Evolutionary conservation across 805 yeast genomes (phyloP).

Genomic region (Candida maris): DNA sequence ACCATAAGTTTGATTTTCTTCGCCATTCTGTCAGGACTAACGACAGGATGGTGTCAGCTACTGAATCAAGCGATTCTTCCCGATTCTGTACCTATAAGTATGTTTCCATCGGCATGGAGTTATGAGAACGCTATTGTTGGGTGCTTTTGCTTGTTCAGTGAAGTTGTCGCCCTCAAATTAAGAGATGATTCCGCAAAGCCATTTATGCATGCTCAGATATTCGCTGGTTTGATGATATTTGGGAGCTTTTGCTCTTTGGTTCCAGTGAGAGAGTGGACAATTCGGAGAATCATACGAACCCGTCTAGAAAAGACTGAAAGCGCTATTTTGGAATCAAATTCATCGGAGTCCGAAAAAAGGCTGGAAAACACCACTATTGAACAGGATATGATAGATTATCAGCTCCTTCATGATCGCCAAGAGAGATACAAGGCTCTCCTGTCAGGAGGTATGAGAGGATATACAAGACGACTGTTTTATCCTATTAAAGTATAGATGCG

Average conservation of each 20-base stretch:
- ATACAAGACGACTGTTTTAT: slow-evolving; percentile 19
- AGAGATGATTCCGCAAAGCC: slow-evolving; percentile 33
- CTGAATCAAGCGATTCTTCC: slow-evolving; percentile 28
- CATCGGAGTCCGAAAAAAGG: slow-evolving; percentile 1
- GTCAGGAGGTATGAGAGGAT: slow-evolving; percentile 10
- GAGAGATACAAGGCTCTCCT: slow-evolving; percentile 18
- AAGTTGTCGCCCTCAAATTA: slow-evolving; percentile 29
- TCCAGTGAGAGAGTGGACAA: slow-evolving; percentile 50
- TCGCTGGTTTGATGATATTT: slow-evolving; percentile 50
- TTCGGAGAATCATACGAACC: slow-evolving; percentile 33
- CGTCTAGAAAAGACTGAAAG: slow-evolving; percentile 14
- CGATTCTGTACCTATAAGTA: slow-evolving; percentile 25
- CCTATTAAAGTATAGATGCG: slow-evolving; percentile 21
- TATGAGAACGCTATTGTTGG: slow-evolving; percentile 26
- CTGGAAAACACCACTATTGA: neutral
- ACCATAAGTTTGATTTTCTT: slow-evolving; percentile 32
- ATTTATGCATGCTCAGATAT: slow-evolving; percentile 56
- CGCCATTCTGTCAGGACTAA: slow-evolving; percentile 39
- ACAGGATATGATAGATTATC: slow-evolving; percentile 1
- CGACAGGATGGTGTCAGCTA: slow-evolving; percentile 42
- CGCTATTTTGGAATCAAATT: neutral
- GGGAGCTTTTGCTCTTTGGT: slow-evolving; percentile 39
- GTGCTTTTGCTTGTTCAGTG: slow-evolving; percentile 26
- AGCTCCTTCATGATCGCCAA: slow-evolving; percentile 4
- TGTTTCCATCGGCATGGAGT: slow-evolving; percentile 30